phyloP scores from a whole-genome alignment of 768 basidiomycete genomes.

The Calvatia gigantea region DNA sequence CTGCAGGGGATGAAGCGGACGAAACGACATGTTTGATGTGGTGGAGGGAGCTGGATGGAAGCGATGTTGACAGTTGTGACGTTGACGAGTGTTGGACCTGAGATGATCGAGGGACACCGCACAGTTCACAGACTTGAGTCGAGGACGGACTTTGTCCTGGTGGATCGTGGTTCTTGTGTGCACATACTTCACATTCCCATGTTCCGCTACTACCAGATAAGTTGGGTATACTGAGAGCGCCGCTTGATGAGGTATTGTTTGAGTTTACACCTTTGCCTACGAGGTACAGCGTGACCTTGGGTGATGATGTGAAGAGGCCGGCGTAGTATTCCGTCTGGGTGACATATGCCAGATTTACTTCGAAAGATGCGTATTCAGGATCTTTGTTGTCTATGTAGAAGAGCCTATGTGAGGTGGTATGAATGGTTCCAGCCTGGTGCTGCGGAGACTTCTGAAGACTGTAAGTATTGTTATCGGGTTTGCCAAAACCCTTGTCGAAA shows the following conservation, averaged over 20 bases:
- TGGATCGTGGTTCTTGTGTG: conserved; percentile 60
- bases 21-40: too few species aligned
- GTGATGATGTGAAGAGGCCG: conserved; percentile 83
- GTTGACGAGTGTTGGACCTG: conserved; percentile 23
- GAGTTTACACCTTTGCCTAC: background rate
- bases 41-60: conserved; percentile 25
- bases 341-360: conserved; percentile 43
- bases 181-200: conserved; percentile 92
- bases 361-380: conserved; percentile 56
- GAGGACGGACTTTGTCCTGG: conserved; percentile 69
- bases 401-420: conserved; percentile 80
- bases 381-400: conserved; percentile 69
- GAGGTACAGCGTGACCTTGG: conserved; percentile 68
- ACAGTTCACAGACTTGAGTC: conserved; percentile 71
- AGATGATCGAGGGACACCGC: conserved; percentile 68
- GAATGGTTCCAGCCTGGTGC: conserved; percentile 71
- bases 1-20: too few species aligned
- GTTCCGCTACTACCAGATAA: conserved; percentile 34
- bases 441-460: conserved; percentile 81
- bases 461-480: conserved; percentile 26
- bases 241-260: background rate
- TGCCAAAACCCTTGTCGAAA: conserved; percentile 8
- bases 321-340: conserved; percentile 83
- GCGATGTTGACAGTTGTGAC: conserved; percentile 22
- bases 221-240: conserved; percentile 22